Evolutionary conservation across 202 grass and related monocot species (phyloP), one percentile per base, ranked within the genome.

Genomic region (Panicum hallii): DNA sequence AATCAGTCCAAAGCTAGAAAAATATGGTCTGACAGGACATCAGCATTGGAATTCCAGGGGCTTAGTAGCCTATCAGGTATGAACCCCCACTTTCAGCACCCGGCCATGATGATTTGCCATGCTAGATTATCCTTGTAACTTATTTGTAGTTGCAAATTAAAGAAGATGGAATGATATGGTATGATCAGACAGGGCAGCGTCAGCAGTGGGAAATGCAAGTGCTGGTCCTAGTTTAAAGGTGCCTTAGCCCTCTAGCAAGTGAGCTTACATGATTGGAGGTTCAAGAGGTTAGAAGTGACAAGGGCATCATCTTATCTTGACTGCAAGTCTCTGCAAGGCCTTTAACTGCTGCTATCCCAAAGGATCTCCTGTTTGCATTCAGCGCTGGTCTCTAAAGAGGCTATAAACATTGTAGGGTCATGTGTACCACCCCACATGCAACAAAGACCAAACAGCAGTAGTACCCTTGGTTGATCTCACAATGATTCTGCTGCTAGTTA

Each of bases 231-330:
- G 63, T 66, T 20, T 80, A 73, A 67, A 84, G 48, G 46, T 66
- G 45, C 34, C 46, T 40, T 15, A 46, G 23, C 17, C 40, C 61
- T 67, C 48, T 67, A 67, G 14, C 47, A 34, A 56, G 40, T 22
- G 61, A 70, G 48, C 52, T 14, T 69, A 77, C 81, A 67, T 84
- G 87, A 88, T 84, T 84, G 63, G 75, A 67, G 9, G 30, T 53
- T 67, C 74, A 83, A 56, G 47, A 47, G 56, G 30, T 12, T 53
- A 74, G 20, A 46, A 28, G 55, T 63, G 77, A 63, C 77, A 54
- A 2, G 32, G 47, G 63, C 74, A 61, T 79, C 82, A 77, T 45
- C 82, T 76, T 81, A 72, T 82, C 70, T 82, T 89, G 83, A 86
- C 88, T 63, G 6, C 71, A 55, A 84, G 47, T 80, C 63, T 54